Percentiles rank a stretch among this genome's conserved stretches.
These are phyloP conservation scores for Aspergillus pseudonomiae DNA, from an alignment of 2,329 filamentous ascomycete genomes.

Conservation along the genomic window DNA sequence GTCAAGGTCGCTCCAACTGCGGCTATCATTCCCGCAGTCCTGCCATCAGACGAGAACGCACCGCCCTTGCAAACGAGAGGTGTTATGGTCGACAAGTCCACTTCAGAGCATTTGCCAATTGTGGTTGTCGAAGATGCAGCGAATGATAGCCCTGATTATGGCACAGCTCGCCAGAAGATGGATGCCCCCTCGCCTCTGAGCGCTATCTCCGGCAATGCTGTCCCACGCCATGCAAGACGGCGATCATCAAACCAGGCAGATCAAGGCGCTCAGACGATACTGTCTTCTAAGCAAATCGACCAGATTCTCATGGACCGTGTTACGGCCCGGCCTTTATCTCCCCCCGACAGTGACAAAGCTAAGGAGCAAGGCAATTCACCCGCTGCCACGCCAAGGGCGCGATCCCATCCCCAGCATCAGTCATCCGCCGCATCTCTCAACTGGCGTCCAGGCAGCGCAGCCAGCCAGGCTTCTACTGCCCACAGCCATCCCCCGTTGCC, in stretches of 20 bases:
- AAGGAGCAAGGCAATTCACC: slow-evolving; percentile 36
- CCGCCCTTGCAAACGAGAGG: slow-evolving; percentile 23
- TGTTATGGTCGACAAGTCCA: slow-evolving; percentile 18
- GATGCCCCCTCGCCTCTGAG: slow-evolving; percentile 57
- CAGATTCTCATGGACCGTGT: slow-evolving; percentile 66
- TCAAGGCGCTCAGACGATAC: slow-evolving; percentile 76
- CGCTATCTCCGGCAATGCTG: slow-evolving; percentile 64
- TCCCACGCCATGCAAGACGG: slow-evolving; percentile 30
- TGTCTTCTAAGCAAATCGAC: slow-evolving; percentile 83
- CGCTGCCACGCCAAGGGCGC: slow-evolving; percentile 41
- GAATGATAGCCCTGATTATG: slow-evolving; percentile 54
- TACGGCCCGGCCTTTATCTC: slow-evolving; percentile 34
- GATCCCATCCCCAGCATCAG: slow-evolving; percentile 35
- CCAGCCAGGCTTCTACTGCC: slow-evolving; percentile 62
- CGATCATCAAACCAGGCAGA: slow-evolving; percentile 58
- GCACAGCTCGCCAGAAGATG: slow-evolving; percentile 30
- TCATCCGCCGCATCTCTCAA: slow-evolving; percentile 35
- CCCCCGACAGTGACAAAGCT: slow-evolving; percentile 36
- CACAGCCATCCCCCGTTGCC: slow-evolving; percentile 73
- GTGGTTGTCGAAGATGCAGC: slow-evolving; percentile 68
- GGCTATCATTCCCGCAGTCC: slow-evolving; percentile 19
- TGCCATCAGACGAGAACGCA: slow-evolving; percentile 29
- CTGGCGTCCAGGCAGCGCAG: slow-evolving; percentile 71
- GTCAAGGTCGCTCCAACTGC: slow-evolving; percentile 38
- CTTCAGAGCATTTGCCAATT: slow-evolving; percentile 42